Evolutionary conservation across 768 basidiomycete species (phyloP).

Genomic region (Hericium erinaceus): DNA sequence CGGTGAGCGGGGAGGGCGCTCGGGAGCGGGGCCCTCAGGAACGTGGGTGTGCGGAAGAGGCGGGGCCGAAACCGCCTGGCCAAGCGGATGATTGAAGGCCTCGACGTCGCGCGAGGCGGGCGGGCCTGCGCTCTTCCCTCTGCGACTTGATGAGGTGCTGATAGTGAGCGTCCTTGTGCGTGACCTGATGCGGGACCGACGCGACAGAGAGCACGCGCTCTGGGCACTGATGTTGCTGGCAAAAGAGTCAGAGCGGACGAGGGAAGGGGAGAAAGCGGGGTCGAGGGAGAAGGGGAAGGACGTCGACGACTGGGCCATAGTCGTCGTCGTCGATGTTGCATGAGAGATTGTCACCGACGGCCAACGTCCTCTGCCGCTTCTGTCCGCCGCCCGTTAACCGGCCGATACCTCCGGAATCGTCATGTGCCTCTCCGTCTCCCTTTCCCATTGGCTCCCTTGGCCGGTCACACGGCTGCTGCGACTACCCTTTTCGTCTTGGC

Average conservation of each 20-base stretch:
- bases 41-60: constrained; percentile 9
- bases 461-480: background rate
- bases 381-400: too few relatives aligned
- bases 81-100: constrained; percentile 4
- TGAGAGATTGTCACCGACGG: constrained; percentile 1
- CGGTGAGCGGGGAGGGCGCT: constrained; percentile 14
- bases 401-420: background rate
- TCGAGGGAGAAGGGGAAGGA: constrained; percentile 8
- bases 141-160: constrained; percentile 10
- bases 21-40: constrained; percentile 2
- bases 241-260: constrained; percentile 22
- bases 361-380: background rate
- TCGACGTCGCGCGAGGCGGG: constrained; percentile 8
- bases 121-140: constrained; percentile 19
- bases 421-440: background rate
- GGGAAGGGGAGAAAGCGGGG: constrained; percentile 2
- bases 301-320: constrained; percentile 21
- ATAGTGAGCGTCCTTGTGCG: constrained; percentile 17
- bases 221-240: constrained; percentile 19
- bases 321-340: constrained; percentile 18
- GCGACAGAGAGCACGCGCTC: constrained; percentile 19
- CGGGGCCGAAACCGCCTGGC: constrained; percentile 11
- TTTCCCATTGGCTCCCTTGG: background rate
- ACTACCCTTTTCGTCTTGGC: too few relatives aligned
- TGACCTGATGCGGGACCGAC: constrained; percentile 23